Conservation (phyloP, 441 rosid genomes). For the Pelargonium myrrhifolium region DNA sequence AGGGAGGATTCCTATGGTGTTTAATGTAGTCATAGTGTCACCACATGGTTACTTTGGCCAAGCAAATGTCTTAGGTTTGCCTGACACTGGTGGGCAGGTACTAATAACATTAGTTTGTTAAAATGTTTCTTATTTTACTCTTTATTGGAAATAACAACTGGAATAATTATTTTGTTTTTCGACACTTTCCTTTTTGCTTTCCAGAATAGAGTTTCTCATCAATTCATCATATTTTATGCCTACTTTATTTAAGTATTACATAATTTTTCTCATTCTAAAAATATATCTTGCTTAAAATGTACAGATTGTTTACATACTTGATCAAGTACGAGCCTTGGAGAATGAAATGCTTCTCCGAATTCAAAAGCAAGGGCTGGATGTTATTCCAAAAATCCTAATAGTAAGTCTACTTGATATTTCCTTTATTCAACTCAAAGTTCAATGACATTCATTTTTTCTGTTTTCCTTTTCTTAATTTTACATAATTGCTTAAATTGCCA, state of each 20-base stretch:
- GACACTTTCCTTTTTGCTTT: background rate
- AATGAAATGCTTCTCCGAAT: slow-evolving; percentile 50
- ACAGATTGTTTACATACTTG: slow-evolving; percentile 61
- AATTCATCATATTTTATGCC: background rate
- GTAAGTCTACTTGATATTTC: slow-evolving; percentile 28
- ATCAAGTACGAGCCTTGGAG: slow-evolving; percentile 64
- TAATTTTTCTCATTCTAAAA: too few species aligned
- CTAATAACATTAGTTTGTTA: background rate
- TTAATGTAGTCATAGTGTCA: slow-evolving; percentile 86
- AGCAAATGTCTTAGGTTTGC: slow-evolving; percentile 98
- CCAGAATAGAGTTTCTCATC: slow-evolving; percentile 1
- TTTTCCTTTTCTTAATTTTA: slow-evolving; percentile 4
- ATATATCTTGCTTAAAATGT: slow-evolving; percentile 41
- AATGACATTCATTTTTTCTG: background rate
- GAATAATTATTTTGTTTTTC: background rate
- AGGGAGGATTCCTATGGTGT: slow-evolving; percentile 88
- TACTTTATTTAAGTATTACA: background rate
- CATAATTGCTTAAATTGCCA: background rate
- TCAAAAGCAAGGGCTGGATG: slow-evolving; percentile 45
- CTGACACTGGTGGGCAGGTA: slow-evolving; percentile 99
- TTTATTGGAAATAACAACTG: background rate
- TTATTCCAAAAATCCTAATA: slow-evolving; percentile 43
- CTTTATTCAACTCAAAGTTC: background rate
- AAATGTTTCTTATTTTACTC: background rate
- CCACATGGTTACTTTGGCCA: slow-evolving; percentile 97